Conservation (phyloP, 495 filamentous ascomycete species). For the Sabuloglossum arenarium region DNA sequence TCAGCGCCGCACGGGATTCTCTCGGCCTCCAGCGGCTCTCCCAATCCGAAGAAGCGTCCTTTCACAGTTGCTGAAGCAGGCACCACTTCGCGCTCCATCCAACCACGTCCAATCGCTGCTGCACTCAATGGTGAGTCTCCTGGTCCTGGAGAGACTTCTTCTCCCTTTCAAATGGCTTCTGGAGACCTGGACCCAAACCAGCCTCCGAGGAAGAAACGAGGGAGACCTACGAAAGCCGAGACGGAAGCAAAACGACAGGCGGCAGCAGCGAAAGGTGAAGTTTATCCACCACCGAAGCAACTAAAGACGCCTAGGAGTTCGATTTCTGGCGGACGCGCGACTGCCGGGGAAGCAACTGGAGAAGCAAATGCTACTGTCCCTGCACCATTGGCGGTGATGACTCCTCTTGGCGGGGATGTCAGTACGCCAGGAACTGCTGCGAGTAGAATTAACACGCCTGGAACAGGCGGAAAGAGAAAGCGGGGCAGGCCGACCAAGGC, state of each 20-base stretch:
- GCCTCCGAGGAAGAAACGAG: slow-evolving; percentile 34
- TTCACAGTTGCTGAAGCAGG: background rate
- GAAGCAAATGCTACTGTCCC: background rate
- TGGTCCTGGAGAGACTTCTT: slow-evolving; percentile 11
- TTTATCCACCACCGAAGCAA: slow-evolving; percentile 6
- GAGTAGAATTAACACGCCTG: background rate
- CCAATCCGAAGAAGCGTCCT: slow-evolving; percentile 12
- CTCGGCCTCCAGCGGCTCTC: slow-evolving; percentile 2
- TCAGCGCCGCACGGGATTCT: slow-evolving; percentile 2
- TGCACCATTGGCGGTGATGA: background rate
- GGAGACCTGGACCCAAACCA: slow-evolving; percentile 2
- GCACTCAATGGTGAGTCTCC: slow-evolving; percentile 15
- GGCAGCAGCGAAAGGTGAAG: slow-evolving; percentile 17
- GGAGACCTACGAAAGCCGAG: slow-evolving; percentile 36
- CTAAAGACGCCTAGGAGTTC: slow-evolving; percentile 1
- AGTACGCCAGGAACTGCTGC: background rate
- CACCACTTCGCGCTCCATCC: slow-evolving; percentile 9
- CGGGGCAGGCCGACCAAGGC: slow-evolving; percentile 18
- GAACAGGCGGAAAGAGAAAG: background rate
- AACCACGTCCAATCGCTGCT: slow-evolving; percentile 11
- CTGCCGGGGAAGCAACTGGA: background rate
- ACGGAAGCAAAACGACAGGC: slow-evolving; percentile 28
- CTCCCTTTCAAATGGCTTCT: slow-evolving; percentile 10
- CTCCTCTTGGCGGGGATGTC: background rate
- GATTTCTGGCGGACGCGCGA: background rate